Evolutionary conservation across 2,329 filamentous ascomycete genomes (phyloP).

Genomic region (Fusarium sp.): DNA sequence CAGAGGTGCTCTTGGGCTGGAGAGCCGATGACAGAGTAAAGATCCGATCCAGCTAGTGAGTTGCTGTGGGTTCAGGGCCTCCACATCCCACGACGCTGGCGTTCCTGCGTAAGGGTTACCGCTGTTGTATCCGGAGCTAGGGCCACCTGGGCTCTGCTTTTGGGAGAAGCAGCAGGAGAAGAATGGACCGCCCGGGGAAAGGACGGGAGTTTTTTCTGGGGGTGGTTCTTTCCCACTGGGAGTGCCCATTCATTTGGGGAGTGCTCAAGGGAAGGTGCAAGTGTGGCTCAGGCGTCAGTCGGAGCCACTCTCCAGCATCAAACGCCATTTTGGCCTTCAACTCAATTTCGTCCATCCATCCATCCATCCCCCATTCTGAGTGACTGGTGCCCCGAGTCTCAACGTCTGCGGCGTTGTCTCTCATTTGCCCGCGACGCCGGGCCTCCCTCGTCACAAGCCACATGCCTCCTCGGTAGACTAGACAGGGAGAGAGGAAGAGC

Average conservation of each 20-base stretch:
- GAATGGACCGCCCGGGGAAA: slow-evolving; percentile 12
- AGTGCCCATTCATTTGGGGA: not conserved
- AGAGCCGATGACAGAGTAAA: slow-evolving; percentile 40
- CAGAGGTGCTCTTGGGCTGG: slow-evolving; percentile 20
- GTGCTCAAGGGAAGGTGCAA: not conserved
- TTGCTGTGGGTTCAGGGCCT: slow-evolving; percentile 34
- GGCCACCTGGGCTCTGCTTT: slow-evolving; percentile 17
- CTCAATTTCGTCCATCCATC: slow-evolving; percentile 2
- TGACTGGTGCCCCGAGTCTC: slow-evolving; percentile 8
- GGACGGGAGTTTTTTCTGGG: slow-evolving; percentile 16
- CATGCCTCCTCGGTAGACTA: slow-evolving; percentile 22
- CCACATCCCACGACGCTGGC: slow-evolving; percentile 40
- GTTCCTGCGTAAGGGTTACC: slow-evolving; percentile 46
- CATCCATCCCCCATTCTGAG: not conserved
- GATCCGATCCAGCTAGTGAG: slow-evolving; percentile 42
- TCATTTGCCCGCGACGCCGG: slow-evolving; percentile 10
- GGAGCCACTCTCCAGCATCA: slow-evolving; percentile 22
- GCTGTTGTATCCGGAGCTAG: slow-evolving; percentile 36
- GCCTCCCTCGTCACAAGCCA: slow-evolving; percentile 31
- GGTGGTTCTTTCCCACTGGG: slow-evolving; percentile 1
- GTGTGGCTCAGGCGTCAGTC: slow-evolving; percentile 21
- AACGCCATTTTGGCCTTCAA: slow-evolving; percentile 6
- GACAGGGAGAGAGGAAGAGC: slow-evolving; percentile 4
- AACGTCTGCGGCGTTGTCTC: slow-evolving; percentile 1
- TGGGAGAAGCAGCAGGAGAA: slow-evolving; percentile 4